phyloP scores from a whole-genome alignment of 2,329 filamentous ascomycete genomes.

The Ophiostoma perfectum region DNA sequence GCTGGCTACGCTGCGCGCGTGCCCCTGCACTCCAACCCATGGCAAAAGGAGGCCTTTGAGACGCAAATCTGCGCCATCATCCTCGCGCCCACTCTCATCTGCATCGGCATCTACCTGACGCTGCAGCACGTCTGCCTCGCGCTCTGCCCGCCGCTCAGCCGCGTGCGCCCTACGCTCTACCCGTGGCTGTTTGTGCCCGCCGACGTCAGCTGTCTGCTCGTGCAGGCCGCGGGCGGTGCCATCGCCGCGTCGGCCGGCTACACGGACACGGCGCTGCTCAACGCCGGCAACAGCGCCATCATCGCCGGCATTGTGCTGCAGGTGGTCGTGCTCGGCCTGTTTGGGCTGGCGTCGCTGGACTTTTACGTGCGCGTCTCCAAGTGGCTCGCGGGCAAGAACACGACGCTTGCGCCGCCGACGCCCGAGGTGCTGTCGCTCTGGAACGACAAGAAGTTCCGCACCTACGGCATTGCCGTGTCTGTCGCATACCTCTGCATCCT shows the following conservation, averaged over 20 bases:
- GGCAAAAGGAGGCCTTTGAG: constrained; percentile 49
- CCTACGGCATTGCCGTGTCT: constrained; percentile 41
- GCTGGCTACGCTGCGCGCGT: constrained; percentile 51
- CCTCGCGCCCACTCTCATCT: constrained; percentile 55
- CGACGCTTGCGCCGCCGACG: not conserved
- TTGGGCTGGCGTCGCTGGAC: constrained; percentile 42
- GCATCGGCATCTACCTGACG: constrained; percentile 59
- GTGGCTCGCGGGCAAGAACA: constrained; percentile 34
- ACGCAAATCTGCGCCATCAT: constrained; percentile 56
- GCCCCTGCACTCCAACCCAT: constrained; percentile 49
- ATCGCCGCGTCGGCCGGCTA: constrained; percentile 46
- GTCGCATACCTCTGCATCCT: constrained; percentile 44
- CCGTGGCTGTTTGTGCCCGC: constrained; percentile 55
- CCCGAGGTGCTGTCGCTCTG: constrained; percentile 37
- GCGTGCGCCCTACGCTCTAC: constrained; percentile 47
- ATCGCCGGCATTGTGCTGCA: constrained; percentile 51
- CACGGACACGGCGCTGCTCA: constrained; percentile 37
- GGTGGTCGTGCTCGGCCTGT: constrained; percentile 45
- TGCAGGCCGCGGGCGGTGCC: constrained; percentile 54
- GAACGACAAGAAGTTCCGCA: constrained; percentile 39
- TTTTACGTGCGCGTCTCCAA: constrained; percentile 41
- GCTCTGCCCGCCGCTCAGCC: constrained; percentile 46
- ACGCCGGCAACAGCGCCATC: constrained; percentile 47
- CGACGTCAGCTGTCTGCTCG: constrained; percentile 53
- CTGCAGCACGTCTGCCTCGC: constrained; percentile 54